Conservation (phyloP, 768 basidiomycete genomes). For the Tulasnella sp. region DNA sequence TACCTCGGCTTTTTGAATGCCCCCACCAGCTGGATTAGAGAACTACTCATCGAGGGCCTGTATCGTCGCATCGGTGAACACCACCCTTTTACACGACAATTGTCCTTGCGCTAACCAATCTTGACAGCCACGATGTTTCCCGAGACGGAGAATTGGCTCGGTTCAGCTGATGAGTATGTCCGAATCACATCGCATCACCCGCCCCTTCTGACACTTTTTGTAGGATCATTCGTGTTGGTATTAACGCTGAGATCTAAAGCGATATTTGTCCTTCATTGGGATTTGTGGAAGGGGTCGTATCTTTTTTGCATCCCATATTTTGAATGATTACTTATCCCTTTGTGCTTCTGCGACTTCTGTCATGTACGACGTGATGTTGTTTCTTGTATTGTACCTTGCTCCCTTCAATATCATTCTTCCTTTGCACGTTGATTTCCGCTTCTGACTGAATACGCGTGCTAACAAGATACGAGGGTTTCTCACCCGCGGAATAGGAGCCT, state of each 20-base stretch:
- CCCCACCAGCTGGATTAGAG: conserved; percentile 34
- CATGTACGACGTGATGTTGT: too few relatives aligned
- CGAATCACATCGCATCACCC: not conserved
- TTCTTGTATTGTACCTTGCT: too few relatives aligned
- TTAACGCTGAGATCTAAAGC: conserved; percentile 39
- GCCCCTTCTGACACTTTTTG: not conserved
- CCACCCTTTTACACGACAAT: conserved; percentile 13
- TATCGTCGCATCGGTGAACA: conserved; percentile 44
- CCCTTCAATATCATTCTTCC: too few relatives aligned
- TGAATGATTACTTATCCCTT: too few relatives aligned
- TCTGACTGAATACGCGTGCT: too few relatives aligned
- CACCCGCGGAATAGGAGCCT: too few relatives aligned
- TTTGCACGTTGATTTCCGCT: too few relatives aligned
- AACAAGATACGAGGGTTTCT: too few relatives aligned
- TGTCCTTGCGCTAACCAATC: not conserved
- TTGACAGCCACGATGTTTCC: conserved; percentile 45
- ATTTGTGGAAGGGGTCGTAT: too few relatives aligned
- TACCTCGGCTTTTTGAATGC: conserved; percentile 27
- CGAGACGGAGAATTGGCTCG: conserved; percentile 46
- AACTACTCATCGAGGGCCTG: conserved; percentile 45
- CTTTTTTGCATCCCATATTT: too few relatives aligned
- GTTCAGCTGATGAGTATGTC: conserved; percentile 44
- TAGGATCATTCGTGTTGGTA: conserved; percentile 43
- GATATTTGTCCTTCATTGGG: too few relatives aligned
- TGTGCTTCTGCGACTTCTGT: too few relatives aligned